Percentiles rank a stretch among this genome's conserved stretches.
Conservation (phyloP, 768 basidiomycete species). For the Lactarius sp. region DNA sequence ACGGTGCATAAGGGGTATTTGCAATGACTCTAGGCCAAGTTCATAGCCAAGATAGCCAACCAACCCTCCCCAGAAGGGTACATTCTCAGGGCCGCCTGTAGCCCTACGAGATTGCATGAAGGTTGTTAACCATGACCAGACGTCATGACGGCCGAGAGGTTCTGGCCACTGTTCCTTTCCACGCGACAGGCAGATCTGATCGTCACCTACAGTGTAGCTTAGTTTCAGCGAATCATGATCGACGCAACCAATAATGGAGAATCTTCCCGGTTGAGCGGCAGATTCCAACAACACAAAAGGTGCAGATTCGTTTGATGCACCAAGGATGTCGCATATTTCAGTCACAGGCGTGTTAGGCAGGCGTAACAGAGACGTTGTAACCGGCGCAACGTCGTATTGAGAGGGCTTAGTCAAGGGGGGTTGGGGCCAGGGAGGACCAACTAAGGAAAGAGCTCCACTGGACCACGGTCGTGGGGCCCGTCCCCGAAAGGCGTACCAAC, state of each 20-base stretch:
- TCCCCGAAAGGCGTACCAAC: constrained; percentile 45
- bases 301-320: constrained; percentile 50
- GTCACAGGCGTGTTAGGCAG: constrained; percentile 41
- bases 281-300: constrained; percentile 74
- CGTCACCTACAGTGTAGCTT: constrained; percentile 50
- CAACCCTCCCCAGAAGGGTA: constrained; percentile 84
- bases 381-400: constrained; percentile 2
- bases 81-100: constrained; percentile 42
- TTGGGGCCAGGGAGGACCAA: constrained; percentile 60
- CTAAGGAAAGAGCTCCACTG: constrained; percentile 30
- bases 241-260: constrained; percentile 66
- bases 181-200: constrained; percentile 42
- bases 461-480: constrained; percentile 43
- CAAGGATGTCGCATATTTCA: constrained; percentile 57
- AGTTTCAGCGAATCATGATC: constrained; percentile 50
- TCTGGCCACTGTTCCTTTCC: constrained; percentile 37
- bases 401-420: constrained; percentile 30
- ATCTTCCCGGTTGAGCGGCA: constrained; percentile 68
- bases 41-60: constrained; percentile 79
- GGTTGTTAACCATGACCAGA: constrained; percentile 72
- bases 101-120: constrained; percentile 58
- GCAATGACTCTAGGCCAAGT: constrained; percentile 57
- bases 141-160: constrained; percentile 44
- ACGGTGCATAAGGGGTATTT: constrained; percentile 38
- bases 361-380: constrained; percentile 34